These are phyloP conservation scores for Plasmodium vinckei DNA, from an alignment of 169 alveolate species.

Conservation along the genomic window DNA sequence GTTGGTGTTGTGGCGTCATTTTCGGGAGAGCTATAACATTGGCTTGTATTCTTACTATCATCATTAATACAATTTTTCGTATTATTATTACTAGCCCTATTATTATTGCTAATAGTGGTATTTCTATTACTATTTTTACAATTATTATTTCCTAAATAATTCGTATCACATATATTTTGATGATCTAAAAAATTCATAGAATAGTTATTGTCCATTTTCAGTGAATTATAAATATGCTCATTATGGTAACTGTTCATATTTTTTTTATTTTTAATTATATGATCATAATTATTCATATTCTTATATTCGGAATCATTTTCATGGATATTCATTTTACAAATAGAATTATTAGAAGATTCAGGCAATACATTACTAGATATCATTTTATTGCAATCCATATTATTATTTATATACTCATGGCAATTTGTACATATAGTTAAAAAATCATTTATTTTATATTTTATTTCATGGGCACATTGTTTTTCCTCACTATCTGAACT, in stretches of 20 bases:
- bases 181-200: background rate
- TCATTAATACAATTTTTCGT: background rate
- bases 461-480: constrained; percentile 45
- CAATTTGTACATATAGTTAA: constrained; percentile 65
- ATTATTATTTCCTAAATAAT: constrained; percentile 1
- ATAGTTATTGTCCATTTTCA: constrained; percentile 16
- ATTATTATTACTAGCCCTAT: background rate
- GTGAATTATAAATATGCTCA: constrained; percentile 16
- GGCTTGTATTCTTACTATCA: background rate
- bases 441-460: constrained; percentile 63
- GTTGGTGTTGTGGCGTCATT: background rate
- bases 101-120: background rate
- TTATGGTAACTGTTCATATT: constrained; percentile 9
- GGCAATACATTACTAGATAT: constrained; percentile 21
- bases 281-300: constrained; percentile 41
- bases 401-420: constrained; percentile 45
- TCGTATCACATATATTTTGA: background rate
- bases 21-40: background rate
- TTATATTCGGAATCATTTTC: constrained; percentile 16
- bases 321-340: constrained; percentile 24
- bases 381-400: constrained; percentile 44
- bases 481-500: constrained; percentile 73
- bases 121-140: background rate
- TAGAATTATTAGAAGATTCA: constrained; percentile 9
- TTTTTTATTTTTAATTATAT: constrained; percentile 6